Percentiles rank a stretch among this genome's conserved stretches.
Evolutionary conservation across 345 rosid species (phyloP).

Genomic region (Hypericum androsaemum): DNA sequence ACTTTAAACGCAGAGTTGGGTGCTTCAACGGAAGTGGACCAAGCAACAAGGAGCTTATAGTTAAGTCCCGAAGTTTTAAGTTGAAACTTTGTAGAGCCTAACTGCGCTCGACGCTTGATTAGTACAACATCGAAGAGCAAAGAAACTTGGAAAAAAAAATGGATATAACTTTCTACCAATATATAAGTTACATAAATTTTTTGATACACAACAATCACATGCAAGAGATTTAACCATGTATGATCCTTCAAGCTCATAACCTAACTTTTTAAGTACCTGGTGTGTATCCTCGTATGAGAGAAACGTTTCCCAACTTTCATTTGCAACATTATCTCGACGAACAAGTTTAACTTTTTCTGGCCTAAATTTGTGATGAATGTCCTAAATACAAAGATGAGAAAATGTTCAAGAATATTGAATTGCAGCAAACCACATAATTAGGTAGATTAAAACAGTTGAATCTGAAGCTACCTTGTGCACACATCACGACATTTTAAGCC

Average conservation of each 20-base stretch:
- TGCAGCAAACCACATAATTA: too few relatives aligned
- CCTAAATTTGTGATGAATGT: constrained; percentile 87
- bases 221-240: constrained; percentile 81
- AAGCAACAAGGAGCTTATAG: too few relatives aligned
- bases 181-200: constrained; percentile 12
- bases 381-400: constrained; percentile 33
- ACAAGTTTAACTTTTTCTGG: constrained; percentile 98
- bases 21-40: too few relatives aligned
- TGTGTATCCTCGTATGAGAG: constrained; percentile 91
- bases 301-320: constrained; percentile 99
- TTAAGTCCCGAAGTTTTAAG: too few relatives aligned
- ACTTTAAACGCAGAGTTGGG: too few relatives aligned
- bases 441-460: too few relatives aligned
- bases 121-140: too few relatives aligned
- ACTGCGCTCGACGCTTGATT: too few relatives aligned
- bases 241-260: constrained; percentile 93
- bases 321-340: constrained; percentile 96
- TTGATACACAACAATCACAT: constrained; percentile 9
- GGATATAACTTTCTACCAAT: neutral
- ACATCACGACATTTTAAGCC: constrained; percentile 98
- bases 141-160: too few relatives aligned
- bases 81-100: too few relatives aligned
- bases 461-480: constrained; percentile 52
- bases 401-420: too few relatives aligned
- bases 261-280: constrained; percentile 84